A percentile compares a stretch with the other conserved stretches of the same genome.
These are phyloP conservation scores for Sporothrix sp. DNA, from an alignment of 2,329 filamentous ascomycete species.

Conservation along the genomic window DNA sequence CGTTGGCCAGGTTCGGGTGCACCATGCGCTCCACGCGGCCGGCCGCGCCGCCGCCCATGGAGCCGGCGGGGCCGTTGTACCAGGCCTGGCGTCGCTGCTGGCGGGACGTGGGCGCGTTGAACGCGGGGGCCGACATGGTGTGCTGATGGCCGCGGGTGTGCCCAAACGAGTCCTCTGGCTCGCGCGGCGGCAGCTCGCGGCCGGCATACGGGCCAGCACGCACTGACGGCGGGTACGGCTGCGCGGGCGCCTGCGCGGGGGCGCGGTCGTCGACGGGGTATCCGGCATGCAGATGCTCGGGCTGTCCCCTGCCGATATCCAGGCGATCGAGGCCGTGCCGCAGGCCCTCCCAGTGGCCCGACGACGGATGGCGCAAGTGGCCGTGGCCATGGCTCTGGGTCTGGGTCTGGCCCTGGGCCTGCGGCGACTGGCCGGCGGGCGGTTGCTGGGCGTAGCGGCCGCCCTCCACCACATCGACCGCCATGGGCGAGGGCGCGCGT, in stretches of 20 bases:
- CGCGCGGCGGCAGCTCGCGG: too few species aligned
- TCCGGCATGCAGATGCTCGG: conserved; percentile 17
- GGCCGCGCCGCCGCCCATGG: conserved; percentile 20
- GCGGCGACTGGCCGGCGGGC: too few species aligned
- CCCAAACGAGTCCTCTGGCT: too few species aligned
- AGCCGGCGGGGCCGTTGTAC: conserved; percentile 47
- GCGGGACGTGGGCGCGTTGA: conserved; percentile 39
- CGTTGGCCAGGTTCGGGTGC: conserved; percentile 38
- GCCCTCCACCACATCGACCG: too few species aligned
- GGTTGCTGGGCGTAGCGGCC: too few species aligned
- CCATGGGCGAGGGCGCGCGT: conserved; percentile 65
- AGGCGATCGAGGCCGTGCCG: conserved; percentile 57
- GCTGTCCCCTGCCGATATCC: conserved; percentile 55
- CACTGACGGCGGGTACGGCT: conserved; percentile 33
- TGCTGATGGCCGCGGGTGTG: conserved; percentile 40
- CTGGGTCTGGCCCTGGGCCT: too few species aligned
- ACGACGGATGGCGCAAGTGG: conserved; percentile 36
- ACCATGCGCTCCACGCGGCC: conserved; percentile 44
- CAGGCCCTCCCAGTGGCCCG: conserved; percentile 51
- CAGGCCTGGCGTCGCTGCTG: conserved; percentile 60
- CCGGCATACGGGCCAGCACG: conserved; percentile 42
- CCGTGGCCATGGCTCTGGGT: too few species aligned
- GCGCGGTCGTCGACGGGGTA: conserved; percentile 29
- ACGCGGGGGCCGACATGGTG: conserved; percentile 49
- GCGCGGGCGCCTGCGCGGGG: conserved; percentile 26